A percentile compares a stretch with the other conserved stretches of the same genome.
These are phyloP conservation scores for Neonothopanus nambi DNA, from an alignment of 1,284 basidiomycete genomes.

Conservation along the genomic window DNA sequence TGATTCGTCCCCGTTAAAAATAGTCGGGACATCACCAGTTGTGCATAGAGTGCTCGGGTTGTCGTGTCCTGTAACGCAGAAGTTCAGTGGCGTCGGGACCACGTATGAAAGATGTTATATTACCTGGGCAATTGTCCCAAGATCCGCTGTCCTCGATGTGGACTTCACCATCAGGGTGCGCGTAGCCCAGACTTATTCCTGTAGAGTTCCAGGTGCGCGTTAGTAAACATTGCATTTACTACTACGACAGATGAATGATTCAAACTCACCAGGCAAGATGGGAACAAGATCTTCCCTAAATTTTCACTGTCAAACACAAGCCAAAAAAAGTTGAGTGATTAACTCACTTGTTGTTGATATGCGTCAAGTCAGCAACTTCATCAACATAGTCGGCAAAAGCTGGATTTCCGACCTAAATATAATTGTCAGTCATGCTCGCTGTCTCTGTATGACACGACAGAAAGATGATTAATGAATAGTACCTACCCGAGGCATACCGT, in stretches of 20 bases:
- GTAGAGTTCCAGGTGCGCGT: not conserved
- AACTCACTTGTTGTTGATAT: slow-evolving; percentile 47
- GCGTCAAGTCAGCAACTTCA: slow-evolving; percentile 37
- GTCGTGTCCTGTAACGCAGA: slow-evolving; percentile 47
- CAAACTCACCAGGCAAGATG: slow-evolving; percentile 39
- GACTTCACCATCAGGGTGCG: slow-evolving; percentile 58
- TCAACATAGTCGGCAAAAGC: slow-evolving; percentile 61
- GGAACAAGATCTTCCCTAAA: slow-evolving; percentile 44
- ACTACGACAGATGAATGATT: not conserved
- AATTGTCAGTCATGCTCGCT: not conserved
- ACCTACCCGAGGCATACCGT: slow-evolving; percentile 58
- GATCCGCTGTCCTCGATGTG: slow-evolving; percentile 43
- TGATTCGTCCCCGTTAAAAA: slow-evolving; percentile 40
- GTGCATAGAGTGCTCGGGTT: slow-evolving; percentile 51
- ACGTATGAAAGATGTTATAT: not conserved
- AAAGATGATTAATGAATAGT: not conserved
- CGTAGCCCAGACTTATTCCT: slow-evolving; percentile 50
- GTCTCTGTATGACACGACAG: not conserved
- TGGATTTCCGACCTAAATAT: slow-evolving; percentile 54
- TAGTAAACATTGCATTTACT: not conserved
- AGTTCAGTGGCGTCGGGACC: not conserved
- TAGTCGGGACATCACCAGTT: slow-evolving; percentile 53
- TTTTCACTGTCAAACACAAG: slow-evolving; percentile 1
- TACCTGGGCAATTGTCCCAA: slow-evolving; percentile 43
- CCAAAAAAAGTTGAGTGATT: slow-evolving; percentile 10